Percentiles rank a stretch among this genome's conserved stretches.
Evolutionary conservation across 1,284 basidiomycete genomes (phyloP).

Genomic region (Leccinum pallidistipes): DNA sequence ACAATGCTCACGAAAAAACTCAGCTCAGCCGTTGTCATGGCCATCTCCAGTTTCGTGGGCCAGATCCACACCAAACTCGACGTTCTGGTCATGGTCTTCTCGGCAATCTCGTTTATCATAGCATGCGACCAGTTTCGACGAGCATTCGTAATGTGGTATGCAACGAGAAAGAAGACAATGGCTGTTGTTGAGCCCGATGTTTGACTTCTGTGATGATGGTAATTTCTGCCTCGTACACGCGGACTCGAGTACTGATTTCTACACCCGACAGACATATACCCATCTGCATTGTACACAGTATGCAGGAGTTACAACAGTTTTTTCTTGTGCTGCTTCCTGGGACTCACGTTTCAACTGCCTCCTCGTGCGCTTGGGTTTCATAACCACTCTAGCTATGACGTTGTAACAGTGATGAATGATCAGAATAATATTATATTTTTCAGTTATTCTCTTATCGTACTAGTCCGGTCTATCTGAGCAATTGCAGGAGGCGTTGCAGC

Average conservation of each 20-base stretch:
- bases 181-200: conserved; percentile 2
- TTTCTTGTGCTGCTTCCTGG: not conserved
- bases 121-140: conserved; percentile 29
- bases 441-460: not conserved
- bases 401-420: not conserved
- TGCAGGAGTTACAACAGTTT: not conserved
- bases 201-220: conserved; percentile 12
- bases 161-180: conserved; percentile 12
- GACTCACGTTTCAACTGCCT: not conserved
- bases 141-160: conserved; percentile 21
- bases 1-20: not conserved
- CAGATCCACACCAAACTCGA: conserved; percentile 22
- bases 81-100: conserved; percentile 16
- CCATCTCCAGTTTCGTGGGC: conserved; percentile 13
- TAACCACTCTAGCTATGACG: not conserved
- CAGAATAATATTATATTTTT: not conserved
- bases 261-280: not conserved
- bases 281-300: not conserved
- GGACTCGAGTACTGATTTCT: not conserved
- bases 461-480: not conserved
- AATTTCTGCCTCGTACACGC: not conserved
- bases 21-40: conserved; percentile 26
- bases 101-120: conserved; percentile 20
- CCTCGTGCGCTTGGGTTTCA: not conserved
- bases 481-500: not conserved